Evolutionary conservation across 2,329 filamentous ascomycete genomes (phyloP), one percentile per base, ranked within the genome.

Genomic region (Phyllosticta citribraziliensis): DNA sequence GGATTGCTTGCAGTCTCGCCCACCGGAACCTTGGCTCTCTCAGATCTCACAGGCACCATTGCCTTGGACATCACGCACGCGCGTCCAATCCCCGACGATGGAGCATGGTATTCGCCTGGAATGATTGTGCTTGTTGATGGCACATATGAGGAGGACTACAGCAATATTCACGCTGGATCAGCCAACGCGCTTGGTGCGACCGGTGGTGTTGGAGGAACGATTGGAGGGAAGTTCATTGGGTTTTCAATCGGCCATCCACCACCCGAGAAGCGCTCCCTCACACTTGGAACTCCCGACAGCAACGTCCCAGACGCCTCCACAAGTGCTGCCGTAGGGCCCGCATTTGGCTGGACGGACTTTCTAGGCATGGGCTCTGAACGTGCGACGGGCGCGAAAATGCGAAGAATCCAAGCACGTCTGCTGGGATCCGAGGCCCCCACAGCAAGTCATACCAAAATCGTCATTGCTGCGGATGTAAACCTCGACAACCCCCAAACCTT

Each of bases 61-160:
- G 81, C 84, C 2, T 79, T 99, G 1, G 91, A 97, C 66, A 76
- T 97, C 11, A 83, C 85, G 20, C 88, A 93, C 69, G 90, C 93
- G 0, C 85, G 86, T 22, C 85, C 88, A 14, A 87, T 97, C 60
- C 92, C 92, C 0, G 86, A 91, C 63, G 87, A 93, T 69, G 91
- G 89, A 24, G 88, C 89, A 3, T 99, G 91, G 88, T 97, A 97
- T 70, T 86, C 88, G 5, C 92, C 94, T 0, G 95, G 95, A 2
- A 97, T 97, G 91, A 89, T 99, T 55, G 89, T 97, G 3, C 81
- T 99, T 0, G 85, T 97, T 0, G 94, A 99, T 68, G 94, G 94
- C 6, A 86, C 93, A n/a, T 99, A 99, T 70, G 91, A 96, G 71
- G 94, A 97, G 72, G 91, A 96, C 67, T 90, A 91, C 64, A 83